Percentiles rank a stretch among this genome's conserved stretches.
These are phyloP conservation scores for Pyrenophora graminea DNA, from an alignment of 2,329 filamentous ascomycete species.

Conservation along the genomic window DNA sequence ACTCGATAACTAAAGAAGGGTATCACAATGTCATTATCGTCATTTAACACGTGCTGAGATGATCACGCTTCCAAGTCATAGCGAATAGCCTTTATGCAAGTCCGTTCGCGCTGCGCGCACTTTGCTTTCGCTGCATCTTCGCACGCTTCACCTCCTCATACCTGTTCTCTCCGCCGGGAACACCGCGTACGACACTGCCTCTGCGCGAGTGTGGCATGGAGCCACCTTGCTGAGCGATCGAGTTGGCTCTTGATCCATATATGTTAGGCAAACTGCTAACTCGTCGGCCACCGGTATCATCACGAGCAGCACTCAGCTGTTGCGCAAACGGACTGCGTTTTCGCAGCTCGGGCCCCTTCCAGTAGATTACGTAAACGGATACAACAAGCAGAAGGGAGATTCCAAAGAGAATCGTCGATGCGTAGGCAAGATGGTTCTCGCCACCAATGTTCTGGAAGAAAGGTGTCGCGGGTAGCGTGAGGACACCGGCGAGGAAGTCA, in stretches of 20 bases:
- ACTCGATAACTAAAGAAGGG: too few relatives aligned
- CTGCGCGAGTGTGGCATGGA: slow-evolving; percentile 29
- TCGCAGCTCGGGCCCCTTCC: slow-evolving; percentile 60
- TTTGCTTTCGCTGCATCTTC: slow-evolving; percentile 14
- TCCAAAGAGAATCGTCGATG: slow-evolving; percentile 60
- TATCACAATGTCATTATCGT: too few relatives aligned
- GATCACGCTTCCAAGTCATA: not conserved
- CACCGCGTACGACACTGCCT: slow-evolving; percentile 37
- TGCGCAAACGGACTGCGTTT: slow-evolving; percentile 60
- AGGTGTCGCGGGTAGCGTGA: slow-evolving; percentile 70
- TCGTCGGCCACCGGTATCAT: slow-evolving; percentile 39
- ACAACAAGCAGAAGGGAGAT: slow-evolving; percentile 53
- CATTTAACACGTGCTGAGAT: too few relatives aligned
- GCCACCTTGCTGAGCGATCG: slow-evolving; percentile 23
- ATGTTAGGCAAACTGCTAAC: slow-evolving; percentile 38
- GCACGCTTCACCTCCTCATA: slow-evolving; percentile 12
- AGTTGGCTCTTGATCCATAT: slow-evolving; percentile 40
- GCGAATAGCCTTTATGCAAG: not conserved
- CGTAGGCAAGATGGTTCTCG: slow-evolving; percentile 54
- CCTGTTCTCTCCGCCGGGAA: slow-evolving; percentile 14
- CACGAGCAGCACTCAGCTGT: slow-evolving; percentile 43
- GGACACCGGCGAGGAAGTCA: slow-evolving; percentile 74
- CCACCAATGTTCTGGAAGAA: slow-evolving; percentile 53
- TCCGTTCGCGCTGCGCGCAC: slow-evolving; percentile 1
- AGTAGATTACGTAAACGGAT: slow-evolving; percentile 55